Evolutionary conservation across 192 early-diverging fungal species (phyloP), one percentile per base, ranked within the genome.

Genomic region (Backusella parvicylindrica): DNA sequence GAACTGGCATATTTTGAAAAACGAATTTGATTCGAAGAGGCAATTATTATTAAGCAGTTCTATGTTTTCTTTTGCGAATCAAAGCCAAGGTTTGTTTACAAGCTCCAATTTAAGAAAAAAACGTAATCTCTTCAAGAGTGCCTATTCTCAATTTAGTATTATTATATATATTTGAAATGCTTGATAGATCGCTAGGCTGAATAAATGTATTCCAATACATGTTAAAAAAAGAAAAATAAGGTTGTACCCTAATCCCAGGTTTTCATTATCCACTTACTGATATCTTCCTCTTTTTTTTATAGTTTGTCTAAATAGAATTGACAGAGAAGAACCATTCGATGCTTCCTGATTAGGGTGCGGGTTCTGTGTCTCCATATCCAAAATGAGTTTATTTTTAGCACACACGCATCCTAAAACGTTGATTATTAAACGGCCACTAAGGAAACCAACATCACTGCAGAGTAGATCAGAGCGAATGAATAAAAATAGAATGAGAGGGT

Each of bases 331-430:
- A 6, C 16, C n/a, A 47, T 47, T n/a, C 43, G 43, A 47, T 1
- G 21, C 53, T 60, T 60, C 53, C 53, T 28, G 2, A 60, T 28
- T 28, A 60, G 53, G 43, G 21, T 11, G 21, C 26, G 2, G 26
- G 53, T 60, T 60, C 53, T 26, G 53, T 60, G 53, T 60, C 11
- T 28, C 23, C 53, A 60, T 60, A 28, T 7, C 53, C 26, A 60
- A 60, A 60, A 60, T 60, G 13, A 60, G 53, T 23, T 60, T 60
- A 60, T 60, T 60, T 60, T 60, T 60, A 60, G 53, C 21, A 60
- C 53, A 60, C 53, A 28, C 53, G 53, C 53, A 60, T 60, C 53
- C 23, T n/a, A 60, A 60, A 60, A 26, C 1, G 53, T 60, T 11
- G 18, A 60, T 21, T 60, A 28, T 28, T 60, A 60, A 60, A 28